Base-by-base conservation (phyloP, 805 yeast species). In the Hanseniaspora hatyaiensis region DNA sequence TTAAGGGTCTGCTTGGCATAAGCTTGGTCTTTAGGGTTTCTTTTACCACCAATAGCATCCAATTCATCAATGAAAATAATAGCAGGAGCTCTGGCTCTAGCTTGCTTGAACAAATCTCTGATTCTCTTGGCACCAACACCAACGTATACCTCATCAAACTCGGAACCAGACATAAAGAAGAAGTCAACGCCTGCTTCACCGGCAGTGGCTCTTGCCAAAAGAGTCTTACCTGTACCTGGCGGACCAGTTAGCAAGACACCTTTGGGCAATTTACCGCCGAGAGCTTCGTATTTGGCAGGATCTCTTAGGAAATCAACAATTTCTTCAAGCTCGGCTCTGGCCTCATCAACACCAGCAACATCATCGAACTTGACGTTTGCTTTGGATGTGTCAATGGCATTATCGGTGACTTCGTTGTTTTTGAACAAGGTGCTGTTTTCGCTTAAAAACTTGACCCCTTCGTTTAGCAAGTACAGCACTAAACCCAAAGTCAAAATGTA, bases 111-210 rank as follows among this genome's bases (percentile, higher is more conserved):
- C 54, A 92, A 73, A 59, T 94, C 98, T 57, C 99, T 80, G 49
- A 92, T 94, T 60, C 98, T 77, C 65, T 88, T 89, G 47, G 99
- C 98, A 61, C 99, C 99, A 39, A 94, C 97, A 63, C 99, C 99
- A 18, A 92, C 98, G 59, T 89, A 92, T 55, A 94, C 75, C 66
- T 92, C 98, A 63, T 94, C 99, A 61, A 92, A 92, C 63, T 92
- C 98, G 1, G 96, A 85, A 40, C 98, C 98, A 5, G 95, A 84
- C 96, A 92, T 89, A 65, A 89, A 89, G 66, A 88, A 89, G 61
- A 92, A 92, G 36, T 97, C 98, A 20, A 92, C 97, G 49, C 95
- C 97, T 6, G 98, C 97, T 66, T 89, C 97, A 53, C 97, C 97
- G 6, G 98, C 98, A 26, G 96, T 94, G 24, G 98, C 97, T 57